A percentile compares a stretch with the other conserved stretches of the same genome.
phyloP scores from a whole-genome alignment of 148 eudicot species.

The Camellia japonica region DNA sequence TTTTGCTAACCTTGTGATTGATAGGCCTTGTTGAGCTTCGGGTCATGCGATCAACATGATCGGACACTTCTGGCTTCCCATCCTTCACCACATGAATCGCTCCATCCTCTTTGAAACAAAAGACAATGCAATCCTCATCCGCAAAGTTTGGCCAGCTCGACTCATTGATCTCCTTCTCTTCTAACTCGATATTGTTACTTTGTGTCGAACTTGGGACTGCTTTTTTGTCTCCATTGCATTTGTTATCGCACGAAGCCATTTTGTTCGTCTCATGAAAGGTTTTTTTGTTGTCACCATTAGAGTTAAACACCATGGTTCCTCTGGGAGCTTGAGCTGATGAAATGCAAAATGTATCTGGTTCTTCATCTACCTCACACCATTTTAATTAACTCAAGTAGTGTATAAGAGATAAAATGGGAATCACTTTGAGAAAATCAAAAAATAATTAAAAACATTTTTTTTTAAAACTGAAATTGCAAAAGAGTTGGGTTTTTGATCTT shows the following conservation, averaged over 20 bases:
- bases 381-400: too few relatives aligned
- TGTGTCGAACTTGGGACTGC: background rate
- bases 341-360: too few relatives aligned
- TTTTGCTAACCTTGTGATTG: constrained; percentile 28
- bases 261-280: background rate
- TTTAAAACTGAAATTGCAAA: too few relatives aligned
- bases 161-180: constrained; percentile 12
- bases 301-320: too few relatives aligned
- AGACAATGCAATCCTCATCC: constrained; percentile 77
- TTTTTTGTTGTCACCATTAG: background rate
- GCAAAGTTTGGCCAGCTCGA: constrained; percentile 49
- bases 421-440: too few relatives aligned
- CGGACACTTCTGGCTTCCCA: constrained; percentile 23
- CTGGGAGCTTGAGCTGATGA: too few relatives aligned
- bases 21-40: constrained; percentile 18
- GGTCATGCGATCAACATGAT: background rate
- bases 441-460: too few relatives aligned
- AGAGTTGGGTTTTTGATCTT: too few relatives aligned
- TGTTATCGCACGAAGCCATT: background rate
- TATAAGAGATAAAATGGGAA: too few relatives aligned
- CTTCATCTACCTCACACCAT: too few relatives aligned
- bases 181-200: background rate
- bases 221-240: constrained; percentile 1
- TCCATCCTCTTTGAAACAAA: constrained; percentile 71
- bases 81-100: constrained; percentile 54